Percentiles rank a stretch among this genome's conserved stretches.
Evolutionary conservation across 2,329 filamentous ascomycete species (phyloP).

Genomic region (Venturia effusa): DNA sequence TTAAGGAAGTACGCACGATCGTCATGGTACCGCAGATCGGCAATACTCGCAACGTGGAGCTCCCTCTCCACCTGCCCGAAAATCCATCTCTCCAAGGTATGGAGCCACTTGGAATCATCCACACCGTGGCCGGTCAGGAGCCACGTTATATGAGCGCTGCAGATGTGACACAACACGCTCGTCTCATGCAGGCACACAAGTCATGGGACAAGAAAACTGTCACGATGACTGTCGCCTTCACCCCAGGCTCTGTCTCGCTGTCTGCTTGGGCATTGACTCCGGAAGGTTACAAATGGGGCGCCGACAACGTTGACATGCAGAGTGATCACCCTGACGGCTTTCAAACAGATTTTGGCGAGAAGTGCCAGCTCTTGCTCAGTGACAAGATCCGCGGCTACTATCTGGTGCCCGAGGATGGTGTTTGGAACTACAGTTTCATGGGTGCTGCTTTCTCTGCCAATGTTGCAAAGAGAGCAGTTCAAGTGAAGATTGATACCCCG

Average conservation of each 20-base stretch:
- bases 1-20: slow-evolving; percentile 94
- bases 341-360: slow-evolving; percentile 82
- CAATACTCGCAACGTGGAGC: slow-evolving; percentile 79
- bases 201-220: slow-evolving; percentile 83
- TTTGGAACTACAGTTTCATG: slow-evolving; percentile 99
- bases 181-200: slow-evolving; percentile 73
- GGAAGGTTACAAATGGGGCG: slow-evolving; percentile 91
- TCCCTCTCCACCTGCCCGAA: slow-evolving; percentile 81
- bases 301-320: slow-evolving; percentile 83
- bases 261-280: slow-evolving; percentile 90
- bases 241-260: slow-evolving; percentile 88
- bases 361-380: slow-evolving; percentile 85
- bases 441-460: slow-evolving; percentile 68
- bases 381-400: slow-evolving; percentile 95
- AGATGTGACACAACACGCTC: slow-evolving; percentile 89
- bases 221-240: slow-evolving; percentile 93
- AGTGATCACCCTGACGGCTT: slow-evolving; percentile 94
- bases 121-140: slow-evolving; percentile 91
- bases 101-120: slow-evolving; percentile 88
- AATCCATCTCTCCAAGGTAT: slow-evolving; percentile 80
- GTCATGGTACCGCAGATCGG: slow-evolving; percentile 97
- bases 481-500: slow-evolving; percentile 90
- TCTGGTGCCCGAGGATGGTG: slow-evolving; percentile 77
- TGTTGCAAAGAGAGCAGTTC: slow-evolving; percentile 81
- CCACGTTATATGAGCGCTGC: slow-evolving; percentile 90